Base-by-base conservation (phyloP, 345 rosid genomes). In the Bruguiera sexangula region DNA sequence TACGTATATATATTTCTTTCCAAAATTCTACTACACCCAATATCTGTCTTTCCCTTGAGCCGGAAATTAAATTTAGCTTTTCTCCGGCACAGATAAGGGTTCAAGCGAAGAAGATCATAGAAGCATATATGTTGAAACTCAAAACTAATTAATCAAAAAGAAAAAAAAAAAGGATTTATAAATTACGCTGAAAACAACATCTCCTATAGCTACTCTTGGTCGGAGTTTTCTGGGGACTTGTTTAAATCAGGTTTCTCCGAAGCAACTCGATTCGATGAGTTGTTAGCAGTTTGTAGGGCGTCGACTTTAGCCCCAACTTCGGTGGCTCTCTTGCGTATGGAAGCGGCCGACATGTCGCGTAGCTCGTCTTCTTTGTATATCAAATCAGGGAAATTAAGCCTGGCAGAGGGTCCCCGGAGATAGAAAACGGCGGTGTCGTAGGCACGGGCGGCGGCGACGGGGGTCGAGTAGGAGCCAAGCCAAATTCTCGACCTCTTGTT, bases 351-450 rank as follows among this genome's bases (percentile, higher is more conserved):
- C 60, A 80, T 72, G 30, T 83, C 81, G 7, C 56, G 5, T 0
- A 78, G 58, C 7, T 32, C 59, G 8, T 68, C 74, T 19, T 77
- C 78, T 0, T 69, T 74, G 56, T 62, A 73, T 13, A 75, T 69
- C 68, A 78, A 70, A 62, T 83, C 86, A 6, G 86, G 86, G 66
- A 83, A 83, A 69, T 83, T 83, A 65, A 83, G 84, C 46, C 84
- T 73, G 55, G 84, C 86, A 50, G 84, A 63, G 65, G 86, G 86
- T 1, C 86, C 86, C 3, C 84, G 75, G 52, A 83, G 86, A 68
- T 83, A 83, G 76, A 80, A 83, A 27, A 83, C 84, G 39, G 84
- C 86, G 62, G 78, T 83, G 74, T 83, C 86, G 52, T 83, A 83
- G 66, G 86, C 86, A 2, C 82, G 79, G 3, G 86, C 86, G 31